Conservation (phyloP, 768 basidiomycete genomes). For the Lactarius sanguifluus region DNA sequence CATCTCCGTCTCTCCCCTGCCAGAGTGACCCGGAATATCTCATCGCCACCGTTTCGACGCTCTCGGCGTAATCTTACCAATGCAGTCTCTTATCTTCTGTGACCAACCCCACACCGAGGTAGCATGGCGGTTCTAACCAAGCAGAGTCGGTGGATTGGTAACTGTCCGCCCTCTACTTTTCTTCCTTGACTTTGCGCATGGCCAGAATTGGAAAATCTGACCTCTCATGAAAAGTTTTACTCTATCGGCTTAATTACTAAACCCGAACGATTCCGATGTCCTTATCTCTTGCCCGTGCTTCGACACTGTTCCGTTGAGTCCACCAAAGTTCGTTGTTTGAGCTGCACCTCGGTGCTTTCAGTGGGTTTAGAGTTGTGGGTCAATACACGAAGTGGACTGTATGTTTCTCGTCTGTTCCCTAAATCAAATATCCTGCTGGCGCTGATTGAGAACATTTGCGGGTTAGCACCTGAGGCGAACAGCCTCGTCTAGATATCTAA, state of each 20-base stretch:
- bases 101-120: not conserved
- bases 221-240: constrained; percentile 6
- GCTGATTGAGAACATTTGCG: not conserved
- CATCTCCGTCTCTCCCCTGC: not conserved
- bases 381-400: not conserved
- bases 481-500: not conserved
- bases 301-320: not conserved
- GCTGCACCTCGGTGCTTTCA: not conserved
- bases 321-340: not conserved
- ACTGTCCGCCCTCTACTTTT: not conserved
- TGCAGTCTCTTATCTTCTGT: not conserved
- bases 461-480: not conserved
- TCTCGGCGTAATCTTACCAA: not conserved
- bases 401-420: not conserved
- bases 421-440: constrained; percentile 4
- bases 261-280: constrained; percentile 4
- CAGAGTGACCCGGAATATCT: not conserved
- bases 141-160: not conserved
- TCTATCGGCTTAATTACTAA: constrained; percentile 1
- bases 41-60: not conserved
- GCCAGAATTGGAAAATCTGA: not conserved
- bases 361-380: constrained; percentile 4
- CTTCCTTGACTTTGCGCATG: not conserved
- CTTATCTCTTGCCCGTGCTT: not conserved
- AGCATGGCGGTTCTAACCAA: not conserved